phyloP scores from a whole-genome alignment of 2,329 filamentous ascomycete genomes.

The Colletotrichum acutatum region DNA sequence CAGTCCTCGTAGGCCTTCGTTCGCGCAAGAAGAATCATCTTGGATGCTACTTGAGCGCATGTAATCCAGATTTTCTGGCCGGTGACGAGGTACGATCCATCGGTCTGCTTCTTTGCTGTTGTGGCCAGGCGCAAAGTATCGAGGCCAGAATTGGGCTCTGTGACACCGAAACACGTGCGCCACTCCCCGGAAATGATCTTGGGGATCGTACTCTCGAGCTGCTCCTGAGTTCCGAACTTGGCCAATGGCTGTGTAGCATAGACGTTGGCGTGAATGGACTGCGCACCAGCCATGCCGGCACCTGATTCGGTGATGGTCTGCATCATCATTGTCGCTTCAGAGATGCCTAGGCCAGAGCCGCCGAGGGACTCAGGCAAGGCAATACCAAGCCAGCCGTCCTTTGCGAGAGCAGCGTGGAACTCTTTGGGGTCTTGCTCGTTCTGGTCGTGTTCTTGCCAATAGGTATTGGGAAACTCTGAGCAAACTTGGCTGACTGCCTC shows the following conservation, averaged over 20 bases:
- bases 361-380: conserved; percentile 80
- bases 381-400: conserved; percentile 84
- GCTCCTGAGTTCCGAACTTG: conserved; percentile 75
- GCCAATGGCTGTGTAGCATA: conserved; percentile 82
- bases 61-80: conserved; percentile 94
- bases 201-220: conserved; percentile 72
- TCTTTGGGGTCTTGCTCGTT: conserved; percentile 77
- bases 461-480: conserved; percentile 76
- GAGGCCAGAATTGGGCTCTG: conserved; percentile 84
- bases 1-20: conserved; percentile 77
- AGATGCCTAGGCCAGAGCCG: conserved; percentile 80
- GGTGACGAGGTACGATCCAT: conserved; percentile 72
- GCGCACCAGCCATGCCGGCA: conserved; percentile 79
- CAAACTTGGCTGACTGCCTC: conserved; percentile 77
- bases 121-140: conserved; percentile 80
- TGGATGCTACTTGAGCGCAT: conserved; percentile 82
- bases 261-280: conserved; percentile 73
- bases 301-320: conserved; percentile 83
- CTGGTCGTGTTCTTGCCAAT: conserved; percentile 82
- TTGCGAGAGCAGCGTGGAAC: conserved; percentile 79
- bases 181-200: conserved; percentile 78
- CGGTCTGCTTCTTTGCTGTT: conserved; percentile 62
- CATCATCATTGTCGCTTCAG: conserved; percentile 88
- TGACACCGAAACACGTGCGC: conserved; percentile 84
- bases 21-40: conserved; percentile 85